These are phyloP conservation scores for Gomphus sp. DNA, from an alignment of 1,284 basidiomycete species.

Conservation along the genomic window DNA sequence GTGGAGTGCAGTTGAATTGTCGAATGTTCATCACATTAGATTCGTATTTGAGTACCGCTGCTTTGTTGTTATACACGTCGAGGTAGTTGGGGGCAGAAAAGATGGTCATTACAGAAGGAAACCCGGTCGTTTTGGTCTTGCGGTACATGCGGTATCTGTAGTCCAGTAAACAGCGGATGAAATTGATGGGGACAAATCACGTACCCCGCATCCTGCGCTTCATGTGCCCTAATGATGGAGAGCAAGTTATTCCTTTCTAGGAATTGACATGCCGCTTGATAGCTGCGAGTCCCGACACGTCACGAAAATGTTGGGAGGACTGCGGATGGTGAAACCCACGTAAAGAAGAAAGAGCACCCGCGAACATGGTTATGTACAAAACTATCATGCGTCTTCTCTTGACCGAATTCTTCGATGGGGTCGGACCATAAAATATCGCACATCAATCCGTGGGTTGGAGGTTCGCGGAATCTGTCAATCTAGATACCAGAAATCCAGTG, in stretches of 20 bases:
- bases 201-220: conserved; percentile 90
- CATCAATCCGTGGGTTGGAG: conserved; percentile 90
- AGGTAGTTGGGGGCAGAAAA: conserved; percentile 95
- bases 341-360: conserved; percentile 96
- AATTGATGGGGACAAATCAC: conserved; percentile 6
- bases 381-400: conserved; percentile 78
- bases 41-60: conserved; percentile 93
- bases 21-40: conserved; percentile 95
- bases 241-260: conserved; percentile 88
- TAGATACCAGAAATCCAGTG: conserved; percentile 21
- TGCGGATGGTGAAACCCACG: conserved; percentile 37
- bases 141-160: conserved; percentile 90
- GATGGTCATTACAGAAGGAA: conserved; percentile 94
- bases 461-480: conserved; percentile 93
- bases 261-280: conserved; percentile 89
- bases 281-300: conserved; percentile 35
- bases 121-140: conserved; percentile 89
- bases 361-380: conserved; percentile 92
- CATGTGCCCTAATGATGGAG: conserved; percentile 93
- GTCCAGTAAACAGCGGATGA: conserved; percentile 24
- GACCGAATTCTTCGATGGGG: conserved; percentile 89
- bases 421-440: conserved; percentile 95
- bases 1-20: conserved; percentile 93
- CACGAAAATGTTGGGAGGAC: background rate
- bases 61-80: conserved; percentile 96